These are phyloP conservation scores for Beauveria rudraprayagi DNA, from an alignment of 2,329 filamentous ascomycete species.

Conservation along the genomic window DNA sequence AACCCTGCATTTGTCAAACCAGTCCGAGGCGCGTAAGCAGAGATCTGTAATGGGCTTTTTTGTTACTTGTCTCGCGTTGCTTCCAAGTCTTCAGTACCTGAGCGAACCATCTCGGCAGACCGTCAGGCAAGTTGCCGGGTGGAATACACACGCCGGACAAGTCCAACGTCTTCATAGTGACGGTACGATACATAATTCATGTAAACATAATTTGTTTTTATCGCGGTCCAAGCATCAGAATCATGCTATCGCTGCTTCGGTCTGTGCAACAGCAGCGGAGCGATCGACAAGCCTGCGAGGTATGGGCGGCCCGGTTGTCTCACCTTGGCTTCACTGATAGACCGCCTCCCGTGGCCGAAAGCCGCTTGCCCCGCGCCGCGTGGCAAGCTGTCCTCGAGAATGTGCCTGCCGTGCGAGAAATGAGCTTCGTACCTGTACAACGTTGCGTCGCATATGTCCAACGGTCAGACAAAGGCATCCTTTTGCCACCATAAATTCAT, in stretches of 20 bases:
- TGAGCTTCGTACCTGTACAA: neutral
- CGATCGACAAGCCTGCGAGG: neutral
- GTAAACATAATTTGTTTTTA: no score
- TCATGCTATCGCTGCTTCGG: neutral
- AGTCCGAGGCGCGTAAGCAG: neutral
- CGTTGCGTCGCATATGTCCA: neutral
- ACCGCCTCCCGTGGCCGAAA: slow-evolving; percentile 1
- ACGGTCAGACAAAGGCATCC: no score
- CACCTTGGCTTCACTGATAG: neutral
- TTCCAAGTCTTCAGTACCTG: no score
- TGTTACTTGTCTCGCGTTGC: no score
- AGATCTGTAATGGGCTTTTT: neutral
- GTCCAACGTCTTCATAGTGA: no score
- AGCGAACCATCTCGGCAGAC: no score
- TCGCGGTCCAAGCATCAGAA: neutral
- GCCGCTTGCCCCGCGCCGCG: neutral
- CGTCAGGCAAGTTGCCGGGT: no score
- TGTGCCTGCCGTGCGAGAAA: neutral
- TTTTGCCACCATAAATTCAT: no score
- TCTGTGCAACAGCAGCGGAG: slow-evolving; percentile 1
- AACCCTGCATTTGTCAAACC: neutral
- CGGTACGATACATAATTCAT: no score
- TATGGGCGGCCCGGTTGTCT: neutral
- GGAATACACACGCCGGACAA: no score
- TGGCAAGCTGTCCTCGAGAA: neutral